Conservation (phyloP, 2,329 filamentous ascomycete genomes). For the Trichophyton schoenleinii region DNA sequence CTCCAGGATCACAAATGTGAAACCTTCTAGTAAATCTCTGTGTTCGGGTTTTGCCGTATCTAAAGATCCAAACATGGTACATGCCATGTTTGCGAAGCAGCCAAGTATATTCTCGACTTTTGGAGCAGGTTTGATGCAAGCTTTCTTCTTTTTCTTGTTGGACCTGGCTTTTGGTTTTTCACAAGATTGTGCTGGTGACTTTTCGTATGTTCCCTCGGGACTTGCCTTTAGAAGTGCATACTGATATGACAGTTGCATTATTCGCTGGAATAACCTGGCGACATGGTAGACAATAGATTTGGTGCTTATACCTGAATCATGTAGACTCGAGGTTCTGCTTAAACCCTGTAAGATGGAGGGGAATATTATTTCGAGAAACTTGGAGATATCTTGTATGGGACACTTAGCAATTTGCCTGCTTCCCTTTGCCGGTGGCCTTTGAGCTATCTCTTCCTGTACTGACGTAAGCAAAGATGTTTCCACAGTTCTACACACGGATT, state of each 20-base stretch:
- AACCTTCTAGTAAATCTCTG: constrained; percentile 30
- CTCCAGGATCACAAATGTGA: constrained; percentile 26
- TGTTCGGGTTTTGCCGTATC: constrained; percentile 19
- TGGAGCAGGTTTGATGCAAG: not conserved
- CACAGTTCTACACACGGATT: constrained; percentile 21
- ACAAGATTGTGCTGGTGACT: not conserved
- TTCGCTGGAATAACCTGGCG: constrained; percentile 23
- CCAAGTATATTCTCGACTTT: constrained; percentile 14
- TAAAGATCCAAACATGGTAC: constrained; percentile 22
- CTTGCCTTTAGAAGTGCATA: constrained; percentile 12
- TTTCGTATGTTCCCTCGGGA: constrained; percentile 2
- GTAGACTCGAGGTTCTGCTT: constrained; percentile 16
- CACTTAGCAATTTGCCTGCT: not conserved
- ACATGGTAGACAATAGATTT: constrained; percentile 25
- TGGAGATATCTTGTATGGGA: constrained; percentile 5
- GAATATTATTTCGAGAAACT: constrained; percentile 13
- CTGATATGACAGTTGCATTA: constrained; percentile 19
- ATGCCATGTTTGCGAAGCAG: constrained; percentile 19
- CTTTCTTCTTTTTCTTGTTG: constrained; percentile 9
- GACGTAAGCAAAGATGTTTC: constrained; percentile 16
- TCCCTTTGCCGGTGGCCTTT: not conserved
- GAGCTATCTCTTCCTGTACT: not conserved
- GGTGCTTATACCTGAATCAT: constrained; percentile 10
- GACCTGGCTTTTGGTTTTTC: constrained; percentile 12
- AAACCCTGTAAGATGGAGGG: constrained; percentile 19